Evolutionary conservation across 352 stramenopile species (phyloP), one percentile per base, ranked within the genome.

Genomic region (Phytophthora megakarya): DNA sequence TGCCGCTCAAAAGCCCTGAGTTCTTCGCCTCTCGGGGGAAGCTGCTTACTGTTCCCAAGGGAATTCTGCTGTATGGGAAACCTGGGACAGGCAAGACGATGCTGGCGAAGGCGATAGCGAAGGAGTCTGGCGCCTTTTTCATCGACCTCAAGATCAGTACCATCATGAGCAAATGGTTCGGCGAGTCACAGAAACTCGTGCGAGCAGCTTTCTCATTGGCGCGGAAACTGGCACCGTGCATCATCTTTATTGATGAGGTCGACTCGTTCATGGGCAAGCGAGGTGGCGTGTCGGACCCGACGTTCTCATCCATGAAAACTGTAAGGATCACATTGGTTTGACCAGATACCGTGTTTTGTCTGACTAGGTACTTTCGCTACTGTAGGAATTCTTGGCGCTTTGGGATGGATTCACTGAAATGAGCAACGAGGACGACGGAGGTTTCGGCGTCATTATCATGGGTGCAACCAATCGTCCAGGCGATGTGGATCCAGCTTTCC

Each of bases 161-260:
- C 38, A 89, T 96, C 73, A 96, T 96, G 87, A 96, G 86, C 58
- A 96, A 96, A 70, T 96, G 87, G 87, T 96, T 96, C 63, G 87
- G 87, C 37, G 87, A 96, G 64, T 97, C 85, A 25, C 77, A 98
- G 72, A 98, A 98, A 79, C 78, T 98, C 19, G 93, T 98, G 49
- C 84, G 89, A 33, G 94, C 94, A 0, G 93, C 90, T 18, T 98
- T 98, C 74, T 92, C 84, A 43, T 75, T 99, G 26, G 96, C 96
- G 15, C 75, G 85, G 37, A 99, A 99, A 76, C 80, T 99, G 38
- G 85, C 92, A 40, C 97, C 97, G 2, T 97, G 89, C 64, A 97
- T 99, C 67, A 97, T 99, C 53, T 99, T 99, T 68, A 98, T 99
- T 47, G 97, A 99, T 72, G 97, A 99, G 69, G 89, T 99, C 15